phyloP scores from a whole-genome alignment of 2,329 filamentous ascomycete species.

The Chaetoscypha palmicola region DNA sequence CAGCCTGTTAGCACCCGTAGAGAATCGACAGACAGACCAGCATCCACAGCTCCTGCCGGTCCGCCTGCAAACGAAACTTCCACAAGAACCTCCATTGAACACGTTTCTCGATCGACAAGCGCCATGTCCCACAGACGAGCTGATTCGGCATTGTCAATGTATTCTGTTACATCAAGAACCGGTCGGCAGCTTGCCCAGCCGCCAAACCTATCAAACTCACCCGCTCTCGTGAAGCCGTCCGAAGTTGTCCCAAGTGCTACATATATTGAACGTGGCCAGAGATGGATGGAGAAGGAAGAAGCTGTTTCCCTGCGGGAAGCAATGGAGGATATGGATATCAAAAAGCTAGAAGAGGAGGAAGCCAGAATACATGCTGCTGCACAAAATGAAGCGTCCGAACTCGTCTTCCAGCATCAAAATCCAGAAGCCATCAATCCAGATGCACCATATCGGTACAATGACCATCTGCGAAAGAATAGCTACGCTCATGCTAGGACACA shows the following conservation, averaged over 20 bases:
- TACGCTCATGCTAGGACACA: constrained; percentile 61
- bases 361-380: constrained; percentile 60
- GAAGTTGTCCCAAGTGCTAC: constrained; percentile 58
- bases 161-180: constrained; percentile 26
- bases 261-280: constrained; percentile 66
- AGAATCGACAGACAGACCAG: constrained; percentile 16
- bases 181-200: constrained; percentile 27
- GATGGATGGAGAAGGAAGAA: constrained; percentile 79
- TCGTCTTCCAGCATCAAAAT: constrained; percentile 71
- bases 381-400: constrained; percentile 68
- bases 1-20: constrained; percentile 38
- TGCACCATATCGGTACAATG: constrained; percentile 59
- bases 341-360: constrained; percentile 47
- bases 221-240: constrained; percentile 44
- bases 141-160: constrained; percentile 26
- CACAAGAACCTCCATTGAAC: constrained; percentile 16
- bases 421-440: constrained; percentile 50
- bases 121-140: constrained; percentile 25
- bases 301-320: constrained; percentile 62
- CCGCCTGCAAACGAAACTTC: constrained; percentile 10
- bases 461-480: constrained; percentile 63
- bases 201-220: constrained; percentile 4
- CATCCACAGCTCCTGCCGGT: constrained; percentile 4
- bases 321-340: constrained; percentile 65
- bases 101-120: constrained; percentile 23